Base-by-base conservation (phyloP, 139 green algal species). In the Nannochloris sp. region DNA sequence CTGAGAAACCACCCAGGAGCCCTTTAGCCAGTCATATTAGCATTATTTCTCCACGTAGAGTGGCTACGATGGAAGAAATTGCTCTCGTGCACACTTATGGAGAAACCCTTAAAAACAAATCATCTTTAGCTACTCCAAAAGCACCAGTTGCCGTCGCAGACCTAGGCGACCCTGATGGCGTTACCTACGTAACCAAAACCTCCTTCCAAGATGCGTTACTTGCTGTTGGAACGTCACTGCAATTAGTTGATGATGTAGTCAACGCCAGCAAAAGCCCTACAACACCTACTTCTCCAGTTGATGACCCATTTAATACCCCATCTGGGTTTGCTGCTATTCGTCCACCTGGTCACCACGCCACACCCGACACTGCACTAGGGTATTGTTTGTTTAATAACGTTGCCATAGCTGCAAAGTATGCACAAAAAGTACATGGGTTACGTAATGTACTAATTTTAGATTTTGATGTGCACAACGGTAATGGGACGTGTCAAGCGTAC, bases 201-300 rank as follows among this genome's bases (percentile, higher is more conserved):
- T 72, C 61, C 3, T 68, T 66, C n/a, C 23, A 60, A 3, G 63
- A 67, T 14, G 63, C 70, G 1, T 31, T 62, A 33, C 45, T 19
- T 0, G 70, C 70, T 15, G 54, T 34, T 36, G 63, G 63, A 31
- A 29, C 42, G 3, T 54, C 62, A 10, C 24, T 54, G 10, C 9
- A 61, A 4, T 55, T 77, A 23, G 63, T 68, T 34, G 63, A 68
- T 30, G 55, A 44, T 15, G 70, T 77, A 24, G 46, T 45, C 10
- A 35, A 51, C 6, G 51, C 54, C 34, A 10, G 19, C 4, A 2
- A 24, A 6, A 10, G n/a, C n/a, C n/a, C n/a, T n/a, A n/a, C n/a
- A n/a, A n/a, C n/a, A n/a, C n/a, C n/a, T n/a, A n/a, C n/a, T n/a
- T n/a, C n/a, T n/a, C n/a, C n/a, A n/a, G n/a, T n/a, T n/a, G n/a